Evolutionary conservation across 805 yeast species (phyloP), one percentile per base, ranked within the genome.

Genomic region (Candida silvatica): DNA sequence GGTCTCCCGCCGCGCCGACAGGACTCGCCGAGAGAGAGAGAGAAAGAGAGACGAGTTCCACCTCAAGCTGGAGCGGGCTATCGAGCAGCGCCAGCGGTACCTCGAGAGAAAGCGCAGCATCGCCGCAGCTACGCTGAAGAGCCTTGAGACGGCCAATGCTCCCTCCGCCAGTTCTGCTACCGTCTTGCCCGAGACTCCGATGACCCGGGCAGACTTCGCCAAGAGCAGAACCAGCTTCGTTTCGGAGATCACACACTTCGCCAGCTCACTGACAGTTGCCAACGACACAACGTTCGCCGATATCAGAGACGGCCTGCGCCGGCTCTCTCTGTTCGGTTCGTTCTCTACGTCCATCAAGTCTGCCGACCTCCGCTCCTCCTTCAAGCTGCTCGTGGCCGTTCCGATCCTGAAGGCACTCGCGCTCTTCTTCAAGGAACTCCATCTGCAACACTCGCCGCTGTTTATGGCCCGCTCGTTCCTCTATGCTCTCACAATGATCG

Each of bases 381-480:
- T 12, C 18, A 23, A 31, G 27, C 27, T 31, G 8, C 7, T 23
- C 12, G 4, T 20, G 18, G n/a, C 27, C 9, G 17, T 20, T 11
- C n/a, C 17, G 27, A 31, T 31, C 11, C 5, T 22, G 27, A 20
- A 22, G 12, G 27, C 27, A 5, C 9, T 31, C 15, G 18, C n/a
- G 6, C 11, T 16, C 11, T 15, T 22, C n/a, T 31, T 31, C 18
- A 12, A 31, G 7, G 17, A 22, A 5, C 18, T 12, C 18, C 9
- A 15, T 14, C 17, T 9, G 9, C 18, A 6, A 6, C 27, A 22
- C 15, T 9, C 34, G 6, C 9, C 26, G 7, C 14, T 19, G 5
- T 15, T 20, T 22, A 16, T 20, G 27, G 34, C 34, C 14, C 14
- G 34, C 5, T 22, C 27, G 12, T 31, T 31, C n/a, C 27, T 31